Evolutionary conservation across 106 monocot species (phyloP), one percentile per base, ranked within the genome.

Genomic region (Gastrodia elata): DNA sequence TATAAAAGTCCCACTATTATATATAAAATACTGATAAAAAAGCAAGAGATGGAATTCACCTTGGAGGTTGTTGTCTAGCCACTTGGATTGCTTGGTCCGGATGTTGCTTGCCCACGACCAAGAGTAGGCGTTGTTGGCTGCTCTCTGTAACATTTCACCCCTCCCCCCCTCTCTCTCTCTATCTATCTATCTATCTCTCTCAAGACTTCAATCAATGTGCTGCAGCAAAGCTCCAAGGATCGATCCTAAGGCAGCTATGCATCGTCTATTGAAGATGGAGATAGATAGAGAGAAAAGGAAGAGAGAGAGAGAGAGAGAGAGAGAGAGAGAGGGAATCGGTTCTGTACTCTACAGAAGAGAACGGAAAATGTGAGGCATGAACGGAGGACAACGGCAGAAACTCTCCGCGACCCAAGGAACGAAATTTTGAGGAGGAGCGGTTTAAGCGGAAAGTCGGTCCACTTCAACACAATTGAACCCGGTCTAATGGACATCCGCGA

Each of bases 81-180:
- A 89, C 78, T 90, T 90, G 33, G 86, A 87, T 58, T 90, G 90
- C 80, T 82, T 87, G 69, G 84, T 86, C 49, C 86, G 39, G 75
- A 90, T 87, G 78, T 86, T 74, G 69, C 86, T 86, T 18, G 90
- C 90, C 90, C 90, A 90, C 90, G 86, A 87, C 86, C 86, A 84
- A 24, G 86, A 77, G 56, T 87, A 90, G 11, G 90, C 90, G 69
- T 87, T 90, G 82, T 86, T 87, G 42, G 89, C 89, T 25, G 89
- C 86, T 70, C 83, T 83, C 69, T 86, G 86, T 83, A 89, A 74
- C 89, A 89, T 86, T 71, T 69, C 52, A 30, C 37, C 39, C 10
- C 39, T 24, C 13, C 14, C 68, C 39, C 22, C 4, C 61, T 32
- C 61, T 3, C 2, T 32, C 58, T 41, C 68, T 69, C 32, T 69